A percentile compares a stretch with the other conserved stretches of the same genome.
These are phyloP conservation scores for Herpomyces periplanetae DNA, from an alignment of 2,329 filamentous ascomycete species.

Conservation along the genomic window DNA sequence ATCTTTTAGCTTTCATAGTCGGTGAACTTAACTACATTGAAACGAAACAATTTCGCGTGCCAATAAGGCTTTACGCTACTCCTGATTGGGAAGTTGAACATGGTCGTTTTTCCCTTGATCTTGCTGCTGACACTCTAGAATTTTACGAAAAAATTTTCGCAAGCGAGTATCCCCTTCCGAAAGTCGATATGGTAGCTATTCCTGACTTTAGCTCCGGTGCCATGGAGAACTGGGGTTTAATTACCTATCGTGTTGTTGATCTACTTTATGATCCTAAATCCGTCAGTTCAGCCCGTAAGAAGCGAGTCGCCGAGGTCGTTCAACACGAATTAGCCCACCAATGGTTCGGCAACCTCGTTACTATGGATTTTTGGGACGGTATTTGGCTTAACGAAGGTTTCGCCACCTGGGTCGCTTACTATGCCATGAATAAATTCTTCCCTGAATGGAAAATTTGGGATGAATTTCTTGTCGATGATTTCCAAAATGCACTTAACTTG, in stretches of 20 bases:
- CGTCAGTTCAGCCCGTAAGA: constrained; percentile 53
- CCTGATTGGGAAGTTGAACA: constrained; percentile 63
- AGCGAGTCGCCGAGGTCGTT: constrained; percentile 72
- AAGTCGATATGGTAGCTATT: constrained; percentile 89
- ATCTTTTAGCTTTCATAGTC: constrained; percentile 68
- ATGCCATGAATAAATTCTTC: constrained; percentile 73
- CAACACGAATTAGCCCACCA: constrained; percentile 91
- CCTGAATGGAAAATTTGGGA: constrained; percentile 97
- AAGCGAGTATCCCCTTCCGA: constrained; percentile 46
- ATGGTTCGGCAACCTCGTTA: constrained; percentile 91
- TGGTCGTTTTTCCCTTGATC: constrained; percentile 53
- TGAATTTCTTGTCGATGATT: constrained; percentile 61
- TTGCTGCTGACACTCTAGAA: constrained; percentile 52
- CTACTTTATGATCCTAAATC: constrained; percentile 66
- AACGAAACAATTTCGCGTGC: constrained; percentile 58
- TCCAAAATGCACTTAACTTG: constrained; percentile 49
- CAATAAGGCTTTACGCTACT: constrained; percentile 71
- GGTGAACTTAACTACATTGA: constrained; percentile 80
- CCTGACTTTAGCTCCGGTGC: constrained; percentile 81
- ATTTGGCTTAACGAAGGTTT: constrained; percentile 86
- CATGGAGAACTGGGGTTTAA: constrained; percentile 94
- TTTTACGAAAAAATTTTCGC: constrained; percentile 91
- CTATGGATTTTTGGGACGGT: constrained; percentile 96
- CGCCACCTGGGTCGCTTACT: constrained; percentile 84
- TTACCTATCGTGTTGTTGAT: constrained; percentile 77